Evolutionary conservation across 305 asterid species (phyloP).

Genomic region (Fraxinus greggii): DNA sequence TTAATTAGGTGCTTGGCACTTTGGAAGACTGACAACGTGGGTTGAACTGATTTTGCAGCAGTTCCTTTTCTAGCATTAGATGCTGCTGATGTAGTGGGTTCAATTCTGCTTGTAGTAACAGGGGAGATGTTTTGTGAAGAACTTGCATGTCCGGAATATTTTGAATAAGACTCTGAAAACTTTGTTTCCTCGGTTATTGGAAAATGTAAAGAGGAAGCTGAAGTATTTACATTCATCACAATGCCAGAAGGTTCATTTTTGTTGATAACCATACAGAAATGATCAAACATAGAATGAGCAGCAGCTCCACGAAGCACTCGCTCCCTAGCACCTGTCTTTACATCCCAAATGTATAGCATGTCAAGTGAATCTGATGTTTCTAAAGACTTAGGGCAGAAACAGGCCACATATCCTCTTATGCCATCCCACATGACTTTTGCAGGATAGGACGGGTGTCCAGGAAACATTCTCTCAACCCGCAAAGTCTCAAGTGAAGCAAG

Average conservation of each 20-base stretch:
- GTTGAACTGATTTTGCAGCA: slow-evolving; percentile 33
- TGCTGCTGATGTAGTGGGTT: slow-evolving; percentile 27
- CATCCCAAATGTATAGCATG: slow-evolving; percentile 91
- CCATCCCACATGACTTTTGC: slow-evolving; percentile 92
- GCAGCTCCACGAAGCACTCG: slow-evolving; percentile 92
- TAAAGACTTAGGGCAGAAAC: slow-evolving; percentile 69
- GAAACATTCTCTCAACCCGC: slow-evolving; percentile 90
- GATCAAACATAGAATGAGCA: slow-evolving; percentile 92
- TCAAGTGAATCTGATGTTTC: slow-evolving; percentile 64
- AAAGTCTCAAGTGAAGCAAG: slow-evolving; percentile 80
- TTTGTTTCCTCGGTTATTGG: slow-evolving; percentile 57
- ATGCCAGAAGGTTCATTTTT: slow-evolving; percentile 39
- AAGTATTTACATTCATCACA: slow-evolving; percentile 61
- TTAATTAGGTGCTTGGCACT: slow-evolving; percentile 60
- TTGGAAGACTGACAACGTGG: slow-evolving; percentile 40
- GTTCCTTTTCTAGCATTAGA: slow-evolving; percentile 35
- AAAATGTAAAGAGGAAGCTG: slow-evolving; percentile 73
- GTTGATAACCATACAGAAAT: slow-evolving; percentile 56
- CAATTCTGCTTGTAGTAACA: slow-evolving; percentile 26
- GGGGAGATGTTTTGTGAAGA: slow-evolving; percentile 34
- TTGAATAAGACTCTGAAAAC: slow-evolving; percentile 41
- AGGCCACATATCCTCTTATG: slow-evolving; percentile 77
- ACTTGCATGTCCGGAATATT: slow-evolving; percentile 37
- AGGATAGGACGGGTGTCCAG: slow-evolving; percentile 84
- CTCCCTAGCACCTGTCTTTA: slow-evolving; percentile 96